Evolutionary conservation across 495 filamentous ascomycete genomes (phyloP), one percentile per base, ranked within the genome.

Genomic region (Hypomontagnella submonticulosa): DNA sequence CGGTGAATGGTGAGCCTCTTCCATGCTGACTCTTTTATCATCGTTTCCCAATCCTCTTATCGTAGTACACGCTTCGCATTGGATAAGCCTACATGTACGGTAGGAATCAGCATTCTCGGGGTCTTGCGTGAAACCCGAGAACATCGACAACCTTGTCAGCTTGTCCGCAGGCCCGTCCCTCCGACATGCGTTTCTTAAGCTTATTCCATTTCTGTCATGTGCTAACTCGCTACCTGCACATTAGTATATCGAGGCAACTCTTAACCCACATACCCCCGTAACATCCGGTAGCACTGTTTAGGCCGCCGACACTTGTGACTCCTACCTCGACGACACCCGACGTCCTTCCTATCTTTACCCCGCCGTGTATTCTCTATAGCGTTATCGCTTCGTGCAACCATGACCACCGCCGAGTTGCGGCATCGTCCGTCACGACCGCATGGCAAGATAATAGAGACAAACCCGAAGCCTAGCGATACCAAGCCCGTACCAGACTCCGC

Each of bases 361-460:
- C 10, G 5, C 23, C 62, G 10, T 49, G 18, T 36, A 15, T 27
- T 32, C 46, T 38, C 33, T 19, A 7, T 18, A 13, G 20, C 42
- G 42, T 51, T 27, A 30, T 36, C 19, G 20, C 10, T 18, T 23
- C 44, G 42, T 48, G 12, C 38, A 54, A 73, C 54, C 56, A 84
- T 83, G 81, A 70, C 72, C 38, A 55, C 70, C 53, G 50, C 72
- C 63, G 78, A 83, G 48, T 66, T 79, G 63, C 80, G 76, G 67
- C 79, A 76, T 50, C 78, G 79, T 66, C 75, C 74, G 71, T 75
- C 72, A 18, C 66, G 49, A 11, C 36, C 49, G 12, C 36, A 33
- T 15, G 49, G 23, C 3, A 27, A 57, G 13, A 34, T 15, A 7
- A 32, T 57, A 18, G 59, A 60, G 1, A 40, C 65, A 11, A 69